phyloP scores from a whole-genome alignment of 108 stramenopile species.

The Stephanodiscus triporus region DNA sequence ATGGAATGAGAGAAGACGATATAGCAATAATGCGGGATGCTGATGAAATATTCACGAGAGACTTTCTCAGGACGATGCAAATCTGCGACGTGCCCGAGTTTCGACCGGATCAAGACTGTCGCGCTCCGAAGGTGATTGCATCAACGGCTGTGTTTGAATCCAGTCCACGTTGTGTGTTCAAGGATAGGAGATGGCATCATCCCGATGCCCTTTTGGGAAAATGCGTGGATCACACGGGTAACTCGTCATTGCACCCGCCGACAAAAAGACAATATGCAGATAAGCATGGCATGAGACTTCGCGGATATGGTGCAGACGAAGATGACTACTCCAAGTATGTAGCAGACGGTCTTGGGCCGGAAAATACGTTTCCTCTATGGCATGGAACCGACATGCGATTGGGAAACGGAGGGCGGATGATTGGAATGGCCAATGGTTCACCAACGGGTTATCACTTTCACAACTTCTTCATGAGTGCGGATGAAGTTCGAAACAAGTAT shows the following conservation, averaged over 20 bases:
- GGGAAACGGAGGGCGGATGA: conserved; percentile 2
- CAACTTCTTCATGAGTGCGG: conserved; percentile 44
- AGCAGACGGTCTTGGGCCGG: neutral
- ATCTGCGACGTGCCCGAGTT: conserved; percentile 49
- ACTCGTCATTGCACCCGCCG: conserved; percentile 18
- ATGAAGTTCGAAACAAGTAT: conserved; percentile 42
- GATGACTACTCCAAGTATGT: conserved; percentile 7
- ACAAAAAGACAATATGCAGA: conserved; percentile 14
- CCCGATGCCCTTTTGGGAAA: conserved; percentile 53
- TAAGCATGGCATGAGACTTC: neutral
- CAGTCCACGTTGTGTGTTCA: conserved; percentile 32
- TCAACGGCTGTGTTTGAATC: conserved; percentile 36
- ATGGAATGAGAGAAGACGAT: conserved; percentile 59
- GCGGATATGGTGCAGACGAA: conserved; percentile 1
- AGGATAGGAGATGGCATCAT: conserved; percentile 26
- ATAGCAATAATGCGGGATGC: conserved; percentile 55
- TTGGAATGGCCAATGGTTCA: neutral
- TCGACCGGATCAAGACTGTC: conserved; percentile 21
- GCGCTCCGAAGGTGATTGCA: conserved; percentile 20
- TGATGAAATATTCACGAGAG: conserved; percentile 56
- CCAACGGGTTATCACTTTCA: conserved; percentile 52
- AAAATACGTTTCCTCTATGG: conserved; percentile 31
- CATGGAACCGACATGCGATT: conserved; percentile 14
- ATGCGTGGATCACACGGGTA: conserved; percentile 50
- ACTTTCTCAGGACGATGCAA: conserved; percentile 58